phyloP scores from a whole-genome alignment of 139 green algal genomes.

The Ettlia oleoabundans region DNA sequence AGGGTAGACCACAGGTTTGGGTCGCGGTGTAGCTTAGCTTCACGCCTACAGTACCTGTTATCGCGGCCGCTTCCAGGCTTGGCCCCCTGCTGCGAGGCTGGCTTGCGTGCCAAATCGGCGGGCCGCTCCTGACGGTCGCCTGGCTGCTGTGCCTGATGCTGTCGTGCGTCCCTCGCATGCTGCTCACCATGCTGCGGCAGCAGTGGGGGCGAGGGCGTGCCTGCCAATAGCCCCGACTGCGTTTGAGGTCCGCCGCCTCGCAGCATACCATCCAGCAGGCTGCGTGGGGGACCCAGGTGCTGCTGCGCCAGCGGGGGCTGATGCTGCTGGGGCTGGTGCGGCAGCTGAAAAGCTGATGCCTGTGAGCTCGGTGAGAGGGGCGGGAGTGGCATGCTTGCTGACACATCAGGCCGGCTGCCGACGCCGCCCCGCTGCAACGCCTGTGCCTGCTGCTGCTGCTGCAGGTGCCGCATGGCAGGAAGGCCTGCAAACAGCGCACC shows the following conservation, averaged over 20 bases:
- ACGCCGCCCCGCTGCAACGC: neutral
- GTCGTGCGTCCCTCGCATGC: too few species aligned
- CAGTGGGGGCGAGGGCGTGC: neutral
- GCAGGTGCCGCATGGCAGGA: slow-evolving; percentile 27
- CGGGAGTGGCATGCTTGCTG: too few species aligned
- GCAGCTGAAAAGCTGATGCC: too few species aligned
- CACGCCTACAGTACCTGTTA: too few species aligned
- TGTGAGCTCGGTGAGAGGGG: neutral
- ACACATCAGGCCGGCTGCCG: neutral
- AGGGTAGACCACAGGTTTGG: too few species aligned
- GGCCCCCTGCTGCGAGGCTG: too few species aligned
- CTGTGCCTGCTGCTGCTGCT: slow-evolving; percentile 15
- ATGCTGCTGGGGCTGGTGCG: neutral
- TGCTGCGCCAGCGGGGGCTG: neutral
- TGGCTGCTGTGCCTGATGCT: too few species aligned
- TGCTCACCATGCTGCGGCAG: neutral
- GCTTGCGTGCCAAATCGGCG: too few species aligned
- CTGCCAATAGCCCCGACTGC: neutral
- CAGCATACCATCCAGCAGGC: slow-evolving; percentile 4
- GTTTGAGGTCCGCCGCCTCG: neutral
- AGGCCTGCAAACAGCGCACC: neutral
- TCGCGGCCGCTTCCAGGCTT: too few species aligned
- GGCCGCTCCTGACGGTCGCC: too few species aligned
- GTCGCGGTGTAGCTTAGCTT: too few species aligned
- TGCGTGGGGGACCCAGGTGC: neutral